Evolutionary conservation across 2,329 filamentous ascomycete genomes (phyloP), one percentile per base, ranked within the genome.

Genomic region (Pyricularia sp.): DNA sequence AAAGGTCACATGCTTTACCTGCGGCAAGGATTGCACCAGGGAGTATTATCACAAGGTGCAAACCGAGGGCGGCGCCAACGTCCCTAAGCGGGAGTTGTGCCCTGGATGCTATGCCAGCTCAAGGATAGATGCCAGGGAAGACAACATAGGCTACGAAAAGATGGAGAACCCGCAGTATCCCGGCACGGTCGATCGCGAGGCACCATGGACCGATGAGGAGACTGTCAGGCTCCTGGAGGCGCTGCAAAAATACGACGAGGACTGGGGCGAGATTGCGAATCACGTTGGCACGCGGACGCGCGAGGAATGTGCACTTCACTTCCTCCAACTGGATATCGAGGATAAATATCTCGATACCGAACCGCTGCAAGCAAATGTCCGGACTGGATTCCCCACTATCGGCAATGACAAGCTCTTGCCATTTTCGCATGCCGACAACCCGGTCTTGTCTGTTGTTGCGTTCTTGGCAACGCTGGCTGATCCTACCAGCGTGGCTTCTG

Each of bases 261-360:
- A 98, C 79, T 99, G 95, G 95, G 90, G 92, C 69, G 88, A 92
- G 74, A 94, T 99, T 72, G 90, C 96, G 1, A 93, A 94, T 71
- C 92, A 97, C 75, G 95, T 99, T 63, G 92, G 92, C 66, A 96
- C 93, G 2, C 90, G 94, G 70, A 97, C 93, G 1, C 87, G 93
- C 68, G 96, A 99, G 78, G 94, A 99, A 81, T 99, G 95, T 78
- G 94, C 98, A 20, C 85, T 98, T 74, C 95, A 97, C 77, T 99
- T 99, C 82, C 80, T 99, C 72, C 93, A 97, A 76, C 84, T 99
- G 50, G 94, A 97, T 73, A 99, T 99, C 71, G 95, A 98, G 78
- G 94, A 97, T 81, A 96, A 97, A 78, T 99, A 97, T 76, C 83
- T 97, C 11, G 94, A 98, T 74, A 88, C 92, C 9, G 90, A 94